These are phyloP conservation scores for Senecio squalidus DNA, from an alignment of 140 eudicot genomes.

Conservation along the genomic window DNA sequence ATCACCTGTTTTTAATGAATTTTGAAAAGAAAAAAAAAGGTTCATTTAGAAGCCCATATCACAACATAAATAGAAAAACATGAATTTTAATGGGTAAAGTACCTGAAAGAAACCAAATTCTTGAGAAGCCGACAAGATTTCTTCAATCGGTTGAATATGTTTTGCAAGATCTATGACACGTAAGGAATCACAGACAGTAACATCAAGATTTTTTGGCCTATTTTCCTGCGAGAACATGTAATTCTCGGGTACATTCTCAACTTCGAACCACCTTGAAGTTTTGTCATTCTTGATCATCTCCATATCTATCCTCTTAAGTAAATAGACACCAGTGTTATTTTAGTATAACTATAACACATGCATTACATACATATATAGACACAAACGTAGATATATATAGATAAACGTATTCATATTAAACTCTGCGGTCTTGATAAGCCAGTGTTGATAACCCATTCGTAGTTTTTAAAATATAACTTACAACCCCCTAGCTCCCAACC, in stretches of 20 bases:
- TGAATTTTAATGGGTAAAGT: neutral
- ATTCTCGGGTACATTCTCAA: constrained; percentile 29
- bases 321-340: neutral
- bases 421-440: too few relatives aligned
- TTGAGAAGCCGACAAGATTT: constrained; percentile 39
- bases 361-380: too few relatives aligned
- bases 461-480: too few relatives aligned
- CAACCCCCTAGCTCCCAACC: too few relatives aligned
- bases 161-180: constrained; percentile 37
- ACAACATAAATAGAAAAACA: neutral
- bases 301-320: neutral
- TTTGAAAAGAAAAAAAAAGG: neutral
- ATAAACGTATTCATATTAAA: too few relatives aligned
- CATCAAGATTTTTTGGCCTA: constrained; percentile 39
- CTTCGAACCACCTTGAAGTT: constrained; percentile 29
- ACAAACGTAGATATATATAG: too few relatives aligned
- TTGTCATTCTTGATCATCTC: constrained; percentile 17
- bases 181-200: constrained; percentile 24
- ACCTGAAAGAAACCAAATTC: constrained; percentile 67
- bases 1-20: constrained; percentile 26
- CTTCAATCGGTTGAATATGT: constrained; percentile 13
- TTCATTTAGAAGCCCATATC: neutral
- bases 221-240: constrained; percentile 38
- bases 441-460: too few relatives aligned
- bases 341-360: too few relatives aligned